A percentile compares a stretch with the other conserved stretches of the same genome.
phyloP scores from a whole-genome alignment of 208 protist genomes.

The Phytomonas serpens region DNA sequence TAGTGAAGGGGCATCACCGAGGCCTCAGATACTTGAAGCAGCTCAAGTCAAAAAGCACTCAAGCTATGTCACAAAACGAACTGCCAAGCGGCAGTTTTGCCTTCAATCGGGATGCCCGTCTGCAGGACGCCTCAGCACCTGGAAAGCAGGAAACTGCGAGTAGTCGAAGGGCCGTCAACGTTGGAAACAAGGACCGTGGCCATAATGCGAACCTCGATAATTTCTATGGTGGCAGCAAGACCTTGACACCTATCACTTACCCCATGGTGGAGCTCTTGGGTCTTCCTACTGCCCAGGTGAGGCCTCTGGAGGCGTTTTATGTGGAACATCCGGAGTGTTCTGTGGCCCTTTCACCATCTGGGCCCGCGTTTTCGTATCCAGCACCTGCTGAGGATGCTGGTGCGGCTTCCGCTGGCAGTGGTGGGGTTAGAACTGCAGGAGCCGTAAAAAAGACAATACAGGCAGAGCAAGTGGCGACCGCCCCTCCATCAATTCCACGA shows the following conservation, averaged over 20 bases:
- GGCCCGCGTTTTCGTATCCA: constrained; percentile 12
- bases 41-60: constrained; percentile 31
- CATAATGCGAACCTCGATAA: constrained; percentile 18
- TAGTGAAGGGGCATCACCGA: constrained; percentile 43
- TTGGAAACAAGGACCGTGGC: constrained; percentile 10
- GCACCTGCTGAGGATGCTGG: constrained; percentile 20
- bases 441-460: constrained; percentile 2
- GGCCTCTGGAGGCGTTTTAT: constrained; percentile 51
- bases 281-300: constrained; percentile 40
- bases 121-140: constrained; percentile 20
- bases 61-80: not conserved
- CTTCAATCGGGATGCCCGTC: constrained; percentile 20
- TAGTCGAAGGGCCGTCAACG: not conserved
- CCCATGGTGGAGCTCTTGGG: constrained; percentile 34
- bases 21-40: constrained; percentile 64
- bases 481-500: not conserved
- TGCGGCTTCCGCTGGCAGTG: not conserved
- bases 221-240: not conserved
- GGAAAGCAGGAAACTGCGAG: constrained; percentile 27
- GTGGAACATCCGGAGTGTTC: constrained; percentile 31
- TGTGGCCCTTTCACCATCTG: constrained; percentile 17
- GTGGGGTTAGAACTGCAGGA: not conserved
- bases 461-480: not conserved
- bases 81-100: not conserved
- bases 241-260: not conserved